Conservation (phyloP, 1,284 basidiomycete species). For the Rhodofomes roseus region DNA sequence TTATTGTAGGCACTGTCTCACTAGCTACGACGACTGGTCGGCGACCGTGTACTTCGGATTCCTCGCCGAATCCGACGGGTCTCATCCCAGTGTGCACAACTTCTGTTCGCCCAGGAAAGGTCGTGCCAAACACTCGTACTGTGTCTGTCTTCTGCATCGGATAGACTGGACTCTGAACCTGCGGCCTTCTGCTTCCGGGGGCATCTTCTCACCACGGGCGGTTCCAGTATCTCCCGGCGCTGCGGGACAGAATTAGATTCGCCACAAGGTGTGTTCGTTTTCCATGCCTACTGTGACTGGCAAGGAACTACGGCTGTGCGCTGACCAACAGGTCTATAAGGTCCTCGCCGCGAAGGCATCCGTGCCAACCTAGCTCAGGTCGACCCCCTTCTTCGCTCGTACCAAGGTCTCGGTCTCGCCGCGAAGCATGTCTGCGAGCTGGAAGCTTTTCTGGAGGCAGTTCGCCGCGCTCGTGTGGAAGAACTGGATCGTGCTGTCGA, state of each 20-base stretch:
- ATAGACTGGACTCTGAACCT: background rate
- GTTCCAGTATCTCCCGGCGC: background rate
- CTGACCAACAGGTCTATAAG: background rate
- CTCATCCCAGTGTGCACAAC: too few species aligned
- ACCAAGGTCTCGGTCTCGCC: background rate
- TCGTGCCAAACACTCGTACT: too few species aligned
- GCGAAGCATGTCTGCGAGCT: background rate
- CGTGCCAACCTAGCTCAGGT: background rate
- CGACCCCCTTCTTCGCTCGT: background rate
- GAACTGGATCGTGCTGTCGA: conserved; percentile 70
- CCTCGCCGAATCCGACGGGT: too few species aligned
- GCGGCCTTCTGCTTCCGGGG: background rate
- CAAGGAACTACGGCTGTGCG: background rate
- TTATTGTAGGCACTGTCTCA: background rate
- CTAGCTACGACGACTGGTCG: background rate
- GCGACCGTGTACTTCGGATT: too few species aligned
- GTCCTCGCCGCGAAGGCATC: background rate
- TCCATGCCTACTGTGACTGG: background rate
- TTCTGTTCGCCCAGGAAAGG: too few species aligned
- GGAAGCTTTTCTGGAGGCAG: conserved; percentile 52
- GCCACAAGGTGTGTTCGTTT: background rate
- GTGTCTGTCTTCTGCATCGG: too few species aligned
- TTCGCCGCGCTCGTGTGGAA: conserved; percentile 64
- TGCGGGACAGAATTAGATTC: background rate
- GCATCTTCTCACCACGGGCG: background rate